Evolutionary conservation across 306 rosid genomes (phyloP).

Genomic region (Cajanus cajan): DNA sequence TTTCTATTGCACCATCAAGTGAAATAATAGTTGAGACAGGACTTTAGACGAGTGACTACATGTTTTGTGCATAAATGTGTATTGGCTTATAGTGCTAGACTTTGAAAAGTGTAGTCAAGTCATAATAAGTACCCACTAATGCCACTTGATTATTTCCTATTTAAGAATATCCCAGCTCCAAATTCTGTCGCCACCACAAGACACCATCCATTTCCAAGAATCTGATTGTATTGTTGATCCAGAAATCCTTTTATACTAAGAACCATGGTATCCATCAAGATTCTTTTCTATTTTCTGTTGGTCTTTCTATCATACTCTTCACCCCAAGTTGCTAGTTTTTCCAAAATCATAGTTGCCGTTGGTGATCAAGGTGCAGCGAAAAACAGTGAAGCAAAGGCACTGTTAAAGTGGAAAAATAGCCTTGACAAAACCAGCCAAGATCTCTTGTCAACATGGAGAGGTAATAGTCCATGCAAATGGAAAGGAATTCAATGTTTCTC

Average conservation of each 20-base stretch:
- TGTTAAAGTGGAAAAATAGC: neutral
- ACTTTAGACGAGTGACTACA: too few species aligned
- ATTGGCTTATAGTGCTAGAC: too few species aligned
- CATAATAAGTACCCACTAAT: too few species aligned
- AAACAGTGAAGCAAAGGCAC: neutral
- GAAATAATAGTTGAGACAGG: too few species aligned
- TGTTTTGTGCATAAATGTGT: too few species aligned
- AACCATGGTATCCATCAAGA: neutral
- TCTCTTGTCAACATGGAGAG: neutral
- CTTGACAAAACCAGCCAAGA: neutral
- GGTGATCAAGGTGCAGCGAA: neutral
- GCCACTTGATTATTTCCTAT: too few species aligned
- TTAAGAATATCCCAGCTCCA: too few species aligned
- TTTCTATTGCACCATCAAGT: too few species aligned
- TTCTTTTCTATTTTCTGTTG: neutral
- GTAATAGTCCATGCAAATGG: constrained; percentile 15
- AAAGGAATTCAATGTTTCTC: constrained; percentile 7
- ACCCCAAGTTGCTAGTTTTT: neutral
- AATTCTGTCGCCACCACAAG: neutral
- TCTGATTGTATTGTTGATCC: neutral
- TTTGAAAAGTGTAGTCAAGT: too few species aligned
- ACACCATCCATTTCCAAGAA: neutral
- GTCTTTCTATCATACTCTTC: neutral
- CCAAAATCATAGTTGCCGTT: neutral
- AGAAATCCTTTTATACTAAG: neutral